Evolutionary conservation across 805 yeast genomes (phyloP), one percentile per base, ranked within the genome.

Genomic region (Ogataea polymorpha): DNA sequence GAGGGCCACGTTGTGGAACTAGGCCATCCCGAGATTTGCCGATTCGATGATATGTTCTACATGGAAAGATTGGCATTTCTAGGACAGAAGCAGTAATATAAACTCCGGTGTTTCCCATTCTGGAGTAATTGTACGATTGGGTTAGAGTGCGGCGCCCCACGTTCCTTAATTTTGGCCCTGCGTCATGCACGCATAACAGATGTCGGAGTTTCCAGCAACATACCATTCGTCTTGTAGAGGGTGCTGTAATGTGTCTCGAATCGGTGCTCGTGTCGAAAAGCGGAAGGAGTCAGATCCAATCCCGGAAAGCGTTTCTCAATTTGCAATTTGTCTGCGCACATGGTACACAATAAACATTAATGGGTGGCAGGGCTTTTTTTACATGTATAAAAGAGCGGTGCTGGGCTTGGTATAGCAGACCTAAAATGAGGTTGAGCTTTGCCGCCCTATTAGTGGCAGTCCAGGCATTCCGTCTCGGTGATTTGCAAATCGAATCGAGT

Each of bases 21-120:
- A 4, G 51, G 50, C 6, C 13, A 18, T 25, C 54, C 54, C 12
- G 54, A 49, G 27, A 35, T 49, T 16, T 49, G 54, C 27, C 35
- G 45, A 3, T 49, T 47, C 27, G 46, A 40, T 3, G 54, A 49
- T 35, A 49, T 49, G 54, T 49, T 49, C 31, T 42, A 49, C 31
- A 41, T 49, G 42, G 51, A 49, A 7, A 27, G 49, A 7, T 12
- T 39, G 5, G 38, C 36, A 2, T 45, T 33, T 16, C 28, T 45
- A 15, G 49, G 46, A 11, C 23, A 35, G 25, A 9, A 3, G 13
- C 7, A 24, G 8, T 23, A 30, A 11, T 5, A 11, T 3, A 10
- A 12, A 31, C 25, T 18, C 34, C 14, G n/a, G 9, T 17, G 11
- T 16, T 29, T 29, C 20, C 6, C 16, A 15, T 29, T 21, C 2